Evolutionary conservation across 169 alveolate genomes (phyloP).

Genomic region (Plasmodium ovale): DNA sequence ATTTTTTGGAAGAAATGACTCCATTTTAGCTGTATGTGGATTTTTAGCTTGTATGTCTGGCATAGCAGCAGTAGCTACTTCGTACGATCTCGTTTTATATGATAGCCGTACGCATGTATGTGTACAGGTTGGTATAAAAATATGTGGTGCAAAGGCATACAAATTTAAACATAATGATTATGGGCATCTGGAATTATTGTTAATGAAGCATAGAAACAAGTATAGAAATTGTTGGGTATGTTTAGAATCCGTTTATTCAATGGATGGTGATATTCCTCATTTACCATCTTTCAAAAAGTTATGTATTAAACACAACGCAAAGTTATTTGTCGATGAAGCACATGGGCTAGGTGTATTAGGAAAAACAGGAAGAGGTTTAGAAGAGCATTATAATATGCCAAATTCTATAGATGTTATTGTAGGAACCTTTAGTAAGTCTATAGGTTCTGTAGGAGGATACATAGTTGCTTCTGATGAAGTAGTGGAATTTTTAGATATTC

Average conservation of each 20-base stretch:
- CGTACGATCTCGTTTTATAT: conserved; percentile 77
- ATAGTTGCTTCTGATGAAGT: conserved; percentile 82
- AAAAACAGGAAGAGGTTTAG: conserved; percentile 90
- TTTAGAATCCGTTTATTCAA: conserved; percentile 90
- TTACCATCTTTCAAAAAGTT: conserved; percentile 83
- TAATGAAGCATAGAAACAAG: conserved; percentile 74
- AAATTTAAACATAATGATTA: conserved; percentile 85
- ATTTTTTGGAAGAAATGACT: conserved; percentile 84
- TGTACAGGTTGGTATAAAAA: conserved; percentile 81
- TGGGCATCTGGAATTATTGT: conserved; percentile 77
- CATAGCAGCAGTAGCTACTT: conserved; percentile 80
- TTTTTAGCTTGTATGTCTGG: conserved; percentile 86
- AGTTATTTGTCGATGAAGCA: conserved; percentile 89
- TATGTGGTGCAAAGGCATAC: conserved; percentile 82
- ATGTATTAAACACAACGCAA: conserved; percentile 80
- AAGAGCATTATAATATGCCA: conserved; percentile 85
- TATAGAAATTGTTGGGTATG: conserved; percentile 84
- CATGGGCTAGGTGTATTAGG: conserved; percentile 92
- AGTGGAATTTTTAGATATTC: conserved; percentile 84
- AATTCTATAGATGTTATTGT: conserved; percentile 81
- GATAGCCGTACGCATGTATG: conserved; percentile 84
- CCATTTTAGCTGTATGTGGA: conserved; percentile 83
- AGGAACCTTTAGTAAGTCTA: conserved; percentile 87
- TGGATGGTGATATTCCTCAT: conserved; percentile 91
- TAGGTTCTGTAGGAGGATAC: conserved; percentile 87